Percentiles rank a stretch among this genome's conserved stretches.
Evolutionary conservation across 1,284 basidiomycete species (phyloP).

Genomic region (Naganishia liquefaciens): DNA sequence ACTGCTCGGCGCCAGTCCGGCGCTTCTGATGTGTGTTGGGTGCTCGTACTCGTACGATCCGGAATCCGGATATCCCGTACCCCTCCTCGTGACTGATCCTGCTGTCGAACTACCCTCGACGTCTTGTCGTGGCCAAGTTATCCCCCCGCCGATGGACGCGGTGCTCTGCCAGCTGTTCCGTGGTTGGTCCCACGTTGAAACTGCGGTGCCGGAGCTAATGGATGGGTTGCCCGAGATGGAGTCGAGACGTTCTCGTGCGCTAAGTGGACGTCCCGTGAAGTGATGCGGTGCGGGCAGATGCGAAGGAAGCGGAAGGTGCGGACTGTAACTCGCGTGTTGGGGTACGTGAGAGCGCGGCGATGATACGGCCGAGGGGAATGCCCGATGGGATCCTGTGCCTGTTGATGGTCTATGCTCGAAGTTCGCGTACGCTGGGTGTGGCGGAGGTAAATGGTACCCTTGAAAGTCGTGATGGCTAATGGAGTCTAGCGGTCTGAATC

Average conservation of each 20-base stretch:
- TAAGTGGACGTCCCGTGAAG: too few relatives aligned
- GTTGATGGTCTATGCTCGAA: slow-evolving; percentile 9
- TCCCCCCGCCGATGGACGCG: too few relatives aligned
- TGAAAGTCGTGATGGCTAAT: slow-evolving; percentile 5
- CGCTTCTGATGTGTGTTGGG: slow-evolving; percentile 5
- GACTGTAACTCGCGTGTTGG: slow-evolving; percentile 13
- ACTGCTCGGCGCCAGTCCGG: slow-evolving; percentile 9
- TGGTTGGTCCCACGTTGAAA: background rate
- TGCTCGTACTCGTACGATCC: slow-evolving; percentile 21
- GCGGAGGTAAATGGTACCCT: slow-evolving; percentile 8
- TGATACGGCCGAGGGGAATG: slow-evolving; percentile 9
- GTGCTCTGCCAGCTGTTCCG: too few relatives aligned
- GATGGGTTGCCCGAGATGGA: too few relatives aligned
- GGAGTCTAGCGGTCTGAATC: slow-evolving; percentile 5
- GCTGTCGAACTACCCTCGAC: too few relatives aligned
- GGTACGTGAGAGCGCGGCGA: slow-evolving; percentile 2
- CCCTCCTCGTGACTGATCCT: too few relatives aligned
- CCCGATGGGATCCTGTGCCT: slow-evolving; percentile 1
- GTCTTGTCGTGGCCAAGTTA: too few relatives aligned
- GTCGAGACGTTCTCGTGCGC: too few relatives aligned
- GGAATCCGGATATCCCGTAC: background rate
- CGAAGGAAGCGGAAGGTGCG: background rate
- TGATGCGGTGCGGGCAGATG: too few relatives aligned
- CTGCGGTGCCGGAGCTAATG: background rate
- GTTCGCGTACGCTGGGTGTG: background rate